phyloP scores from a whole-genome alignment of 2,329 filamentous ascomycete genomes.

The Zopfia rhizophila region DNA sequence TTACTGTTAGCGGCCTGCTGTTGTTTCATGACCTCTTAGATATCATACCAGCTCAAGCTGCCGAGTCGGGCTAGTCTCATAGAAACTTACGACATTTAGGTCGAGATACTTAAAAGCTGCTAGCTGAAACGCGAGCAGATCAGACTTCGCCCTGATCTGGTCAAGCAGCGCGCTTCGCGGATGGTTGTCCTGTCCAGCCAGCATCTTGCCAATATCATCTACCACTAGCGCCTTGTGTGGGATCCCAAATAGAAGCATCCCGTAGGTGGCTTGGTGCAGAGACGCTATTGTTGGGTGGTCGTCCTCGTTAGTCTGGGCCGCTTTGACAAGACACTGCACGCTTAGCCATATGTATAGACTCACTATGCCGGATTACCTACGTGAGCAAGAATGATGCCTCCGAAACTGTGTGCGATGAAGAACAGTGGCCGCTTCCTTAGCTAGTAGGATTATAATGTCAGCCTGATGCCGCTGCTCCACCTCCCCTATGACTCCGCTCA shows the following conservation, averaged over 20 bases:
- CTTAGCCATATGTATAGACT: constrained; percentile 8
- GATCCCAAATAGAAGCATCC: constrained; percentile 23
- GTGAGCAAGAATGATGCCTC: constrained; percentile 39
- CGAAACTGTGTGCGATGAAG: constrained; percentile 35
- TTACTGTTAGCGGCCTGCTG: too few species aligned
- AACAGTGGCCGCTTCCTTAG: constrained; percentile 27
- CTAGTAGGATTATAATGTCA: constrained; percentile 33
- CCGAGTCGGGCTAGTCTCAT: constrained; percentile 35
- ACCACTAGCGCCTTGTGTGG: constrained; percentile 21
- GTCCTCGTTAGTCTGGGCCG: constrained; percentile 4
- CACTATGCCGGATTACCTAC: constrained; percentile 23
- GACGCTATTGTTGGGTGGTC: constrained; percentile 9
- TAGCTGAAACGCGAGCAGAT: constrained; percentile 28
- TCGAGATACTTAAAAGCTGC: constrained; percentile 41
- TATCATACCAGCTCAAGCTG: constrained; percentile 28
- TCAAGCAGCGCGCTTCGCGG: constrained; percentile 11
- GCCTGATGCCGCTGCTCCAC: constrained; percentile 28
- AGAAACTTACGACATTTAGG: constrained; percentile 43
- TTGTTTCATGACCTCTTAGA: background rate
- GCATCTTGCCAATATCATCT: constrained; percentile 20
- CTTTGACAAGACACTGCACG: constrained; percentile 16
- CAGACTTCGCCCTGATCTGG: constrained; percentile 11
- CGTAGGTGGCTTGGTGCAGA: constrained; percentile 22
- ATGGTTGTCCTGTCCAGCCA: constrained; percentile 7
- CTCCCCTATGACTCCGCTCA: constrained; percentile 24